These are phyloP conservation scores for Euphorbia corollata DNA, from an alignment of 441 rosid species.

Conservation along the genomic window DNA sequence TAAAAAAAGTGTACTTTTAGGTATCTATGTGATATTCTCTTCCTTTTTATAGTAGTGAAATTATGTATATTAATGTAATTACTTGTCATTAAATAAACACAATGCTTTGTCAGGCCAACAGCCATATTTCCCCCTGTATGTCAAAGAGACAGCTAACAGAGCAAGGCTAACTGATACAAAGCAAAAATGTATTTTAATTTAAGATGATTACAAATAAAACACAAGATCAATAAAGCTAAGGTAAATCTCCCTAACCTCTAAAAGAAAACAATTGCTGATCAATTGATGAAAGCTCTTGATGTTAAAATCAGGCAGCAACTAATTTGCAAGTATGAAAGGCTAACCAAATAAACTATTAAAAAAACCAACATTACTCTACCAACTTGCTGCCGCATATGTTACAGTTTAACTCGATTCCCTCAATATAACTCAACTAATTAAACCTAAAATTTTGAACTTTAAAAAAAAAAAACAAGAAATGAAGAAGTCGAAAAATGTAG, in stretches of 20 bases:
- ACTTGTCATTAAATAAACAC: background rate
- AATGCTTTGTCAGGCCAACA: too few species aligned
- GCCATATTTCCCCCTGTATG: too few species aligned
- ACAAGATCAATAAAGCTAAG: too few species aligned
- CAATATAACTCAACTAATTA: conserved; percentile 27
- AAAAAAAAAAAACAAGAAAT: background rate
- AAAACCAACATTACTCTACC: conserved; percentile 20
- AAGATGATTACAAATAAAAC: too few species aligned
- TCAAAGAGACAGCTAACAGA: too few species aligned
- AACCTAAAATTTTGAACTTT: background rate
- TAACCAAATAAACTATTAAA: conserved; percentile 14
- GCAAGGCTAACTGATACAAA: too few species aligned
- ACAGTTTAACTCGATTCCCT: conserved; percentile 40
- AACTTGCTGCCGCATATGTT: conserved; percentile 39
- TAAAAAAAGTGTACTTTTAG: background rate
- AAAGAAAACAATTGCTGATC: background rate
- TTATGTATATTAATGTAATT: background rate
- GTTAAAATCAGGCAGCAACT: conserved; percentile 3
- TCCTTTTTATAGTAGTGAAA: background rate
- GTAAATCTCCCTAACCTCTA: too few species aligned
- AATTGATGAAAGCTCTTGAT: background rate
- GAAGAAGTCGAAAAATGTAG: background rate
- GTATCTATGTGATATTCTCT: background rate
- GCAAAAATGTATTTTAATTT: too few species aligned
- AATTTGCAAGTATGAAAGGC: background rate